A percentile compares a stretch with the other conserved stretches of the same genome.
phyloP scores from a whole-genome alignment of 495 filamentous ascomycete genomes.

The Hyaloscypha hepaticicola region DNA sequence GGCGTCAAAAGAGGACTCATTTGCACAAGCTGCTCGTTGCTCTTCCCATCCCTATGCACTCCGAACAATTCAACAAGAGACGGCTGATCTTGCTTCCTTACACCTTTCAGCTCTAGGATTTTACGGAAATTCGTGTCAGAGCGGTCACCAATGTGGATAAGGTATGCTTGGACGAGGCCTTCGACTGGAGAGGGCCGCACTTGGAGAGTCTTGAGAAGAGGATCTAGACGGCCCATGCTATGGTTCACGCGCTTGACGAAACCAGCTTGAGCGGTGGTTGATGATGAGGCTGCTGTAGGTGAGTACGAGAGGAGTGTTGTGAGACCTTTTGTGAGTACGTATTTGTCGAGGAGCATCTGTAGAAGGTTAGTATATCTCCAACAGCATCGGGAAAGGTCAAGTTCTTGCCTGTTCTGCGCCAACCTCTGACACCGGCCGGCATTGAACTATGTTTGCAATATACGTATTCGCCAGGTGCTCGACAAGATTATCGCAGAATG shows the following conservation, averaged over 20 bases:
- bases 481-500: slow-evolving; percentile 92
- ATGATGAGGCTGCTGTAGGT: slow-evolving; percentile 40
- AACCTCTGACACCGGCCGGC: slow-evolving; percentile 84
- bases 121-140: slow-evolving; percentile 95
- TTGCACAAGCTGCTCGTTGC: slow-evolving; percentile 52
- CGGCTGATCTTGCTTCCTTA: slow-evolving; percentile 77
- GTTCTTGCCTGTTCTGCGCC: slow-evolving; percentile 98
- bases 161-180: slow-evolving; percentile 93
- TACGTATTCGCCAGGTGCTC: slow-evolving; percentile 79
- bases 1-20: slow-evolving; percentile 62
- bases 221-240: slow-evolving; percentile 83
- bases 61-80: slow-evolving; percentile 86
- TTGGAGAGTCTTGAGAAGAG: slow-evolving; percentile 93
- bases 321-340: slow-evolving; percentile 83
- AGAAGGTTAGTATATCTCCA: slow-evolving; percentile 19
- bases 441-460: slow-evolving; percentile 80
- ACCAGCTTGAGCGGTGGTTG: slow-evolving; percentile 50
- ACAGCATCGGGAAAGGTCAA: slow-evolving; percentile 32
- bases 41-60: slow-evolving; percentile 56
- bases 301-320: slow-evolving; percentile 61
- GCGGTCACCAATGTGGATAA: slow-evolving; percentile 88
- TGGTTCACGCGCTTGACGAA: slow-evolving; percentile 88
- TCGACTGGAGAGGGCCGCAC: slow-evolving; percentile 89
- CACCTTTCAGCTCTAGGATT: slow-evolving; percentile 89
- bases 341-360: slow-evolving; percentile 89